These are phyloP conservation scores for Dendrostoma leiphaemia DNA, from an alignment of 2,329 filamentous ascomycete genomes.

Conservation along the genomic window DNA sequence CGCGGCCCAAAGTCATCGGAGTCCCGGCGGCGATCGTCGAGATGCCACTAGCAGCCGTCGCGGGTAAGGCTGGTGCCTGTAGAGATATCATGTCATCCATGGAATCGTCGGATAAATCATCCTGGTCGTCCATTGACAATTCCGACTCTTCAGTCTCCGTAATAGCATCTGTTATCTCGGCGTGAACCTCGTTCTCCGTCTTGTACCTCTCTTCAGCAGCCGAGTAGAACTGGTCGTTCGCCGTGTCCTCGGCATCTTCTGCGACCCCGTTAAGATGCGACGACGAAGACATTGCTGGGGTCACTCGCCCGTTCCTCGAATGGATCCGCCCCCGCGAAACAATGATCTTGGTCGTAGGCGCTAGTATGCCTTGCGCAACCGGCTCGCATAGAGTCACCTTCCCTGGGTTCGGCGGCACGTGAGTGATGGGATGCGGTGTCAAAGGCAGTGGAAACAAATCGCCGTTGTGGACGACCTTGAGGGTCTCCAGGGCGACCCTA, in stretches of 20 bases:
- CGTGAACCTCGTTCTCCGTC: conserved; percentile 55
- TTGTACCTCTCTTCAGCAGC: conserved; percentile 77
- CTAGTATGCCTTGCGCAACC: conserved; percentile 80
- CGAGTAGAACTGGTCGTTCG: conserved; percentile 89
- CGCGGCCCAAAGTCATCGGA: conserved; percentile 69
- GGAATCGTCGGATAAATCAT: conserved; percentile 81
- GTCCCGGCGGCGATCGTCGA: conserved; percentile 80
- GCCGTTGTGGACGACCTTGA: conserved; percentile 78
- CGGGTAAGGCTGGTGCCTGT: conserved; percentile 72
- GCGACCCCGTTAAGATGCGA: conserved; percentile 57
- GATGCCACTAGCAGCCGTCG: conserved; percentile 75
- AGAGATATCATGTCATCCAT: conserved; percentile 93
- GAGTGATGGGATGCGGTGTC: conserved; percentile 81
- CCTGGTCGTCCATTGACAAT: conserved; percentile 66
- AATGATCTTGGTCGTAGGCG: conserved; percentile 78
- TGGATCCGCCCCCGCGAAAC: conserved; percentile 64
- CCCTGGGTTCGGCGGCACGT: conserved; percentile 78
- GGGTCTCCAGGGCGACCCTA: conserved; percentile 68
- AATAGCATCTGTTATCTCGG: conserved; percentile 56
- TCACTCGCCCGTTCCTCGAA: conserved; percentile 49
- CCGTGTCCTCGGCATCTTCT: conserved; percentile 73
- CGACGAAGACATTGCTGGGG: conserved; percentile 43
- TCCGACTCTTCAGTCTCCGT: conserved; percentile 63
- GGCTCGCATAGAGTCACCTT: conserved; percentile 93
- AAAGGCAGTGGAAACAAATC: conserved; percentile 78